Conservation (phyloP, 2,329 filamentous ascomycete genomes). For the Epichloe aotearoae region DNA sequence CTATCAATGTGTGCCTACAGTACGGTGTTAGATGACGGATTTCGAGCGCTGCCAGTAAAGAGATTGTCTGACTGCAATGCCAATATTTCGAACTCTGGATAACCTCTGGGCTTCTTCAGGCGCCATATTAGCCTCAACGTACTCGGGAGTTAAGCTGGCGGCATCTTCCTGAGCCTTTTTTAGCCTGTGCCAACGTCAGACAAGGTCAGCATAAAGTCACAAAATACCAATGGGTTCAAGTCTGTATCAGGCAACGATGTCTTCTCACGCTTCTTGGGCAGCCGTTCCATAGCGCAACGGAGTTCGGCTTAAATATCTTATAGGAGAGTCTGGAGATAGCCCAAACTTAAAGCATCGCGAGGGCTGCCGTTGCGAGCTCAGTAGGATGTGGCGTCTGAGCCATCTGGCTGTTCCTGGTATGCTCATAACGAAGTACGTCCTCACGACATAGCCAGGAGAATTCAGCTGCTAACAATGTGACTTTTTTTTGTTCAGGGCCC, state of each 20-base stretch:
- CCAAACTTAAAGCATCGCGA: conserved; percentile 5
- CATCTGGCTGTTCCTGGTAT: conserved; percentile 26
- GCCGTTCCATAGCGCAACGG: conserved; percentile 16
- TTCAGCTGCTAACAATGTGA: conserved; percentile 7
- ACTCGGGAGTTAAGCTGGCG: conserved; percentile 38
- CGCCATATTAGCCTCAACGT: conserved; percentile 65
- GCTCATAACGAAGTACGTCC: conserved; percentile 22
- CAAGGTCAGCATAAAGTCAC: neutral
- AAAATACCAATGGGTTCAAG: neutral
- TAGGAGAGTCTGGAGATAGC: neutral
- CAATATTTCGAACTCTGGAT: conserved; percentile 82
- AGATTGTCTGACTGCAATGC: conserved; percentile 62
- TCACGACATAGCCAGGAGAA: neutral
- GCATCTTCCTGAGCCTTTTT: conserved; percentile 43
- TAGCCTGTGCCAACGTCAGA: conserved; percentile 19
- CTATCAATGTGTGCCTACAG: conserved; percentile 88
- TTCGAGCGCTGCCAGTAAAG: conserved; percentile 6
- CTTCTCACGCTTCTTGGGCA: conserved; percentile 29
- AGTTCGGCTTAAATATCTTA: conserved; percentile 21
- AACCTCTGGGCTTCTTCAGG: conserved; percentile 67
- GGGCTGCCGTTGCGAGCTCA: conserved; percentile 15
- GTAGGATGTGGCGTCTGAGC: conserved; percentile 26
- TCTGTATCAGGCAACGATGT: neutral
- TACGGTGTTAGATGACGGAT: conserved; percentile 7
- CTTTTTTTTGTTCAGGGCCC: conserved; percentile 13